Evolutionary conservation across 106 monocot species (phyloP).

Genomic region (Chionographis japonica): DNA sequence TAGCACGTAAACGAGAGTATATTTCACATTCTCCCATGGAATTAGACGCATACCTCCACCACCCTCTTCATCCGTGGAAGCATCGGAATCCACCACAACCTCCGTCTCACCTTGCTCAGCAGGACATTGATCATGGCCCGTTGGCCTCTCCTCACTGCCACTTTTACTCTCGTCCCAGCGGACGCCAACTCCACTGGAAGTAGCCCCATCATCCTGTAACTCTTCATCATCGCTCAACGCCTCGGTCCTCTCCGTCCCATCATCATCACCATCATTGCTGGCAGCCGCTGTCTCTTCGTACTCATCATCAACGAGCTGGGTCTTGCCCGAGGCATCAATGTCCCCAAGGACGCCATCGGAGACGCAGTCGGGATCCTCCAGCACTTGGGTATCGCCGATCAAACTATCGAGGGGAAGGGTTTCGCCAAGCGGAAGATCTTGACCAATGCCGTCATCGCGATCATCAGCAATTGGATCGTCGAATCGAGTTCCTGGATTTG

Average conservation of each 20-base stretch:
- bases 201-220: slow-evolving; percentile 6
- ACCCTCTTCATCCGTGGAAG: slow-evolving; percentile 34
- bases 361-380: slow-evolving; percentile 16
- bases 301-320: slow-evolving; percentile 17
- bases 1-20: no score
- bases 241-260: slow-evolving; percentile 12
- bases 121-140: neutral
- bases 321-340: slow-evolving; percentile 18
- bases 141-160: neutral
- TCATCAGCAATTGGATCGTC: neutral
- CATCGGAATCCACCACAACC: slow-evolving; percentile 29
- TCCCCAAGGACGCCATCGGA: neutral
- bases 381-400: slow-evolving; percentile 24
- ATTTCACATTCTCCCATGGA: no score
- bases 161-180: neutral
- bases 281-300: neutral
- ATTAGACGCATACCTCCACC: neutral
- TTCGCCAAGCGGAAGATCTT: neutral
- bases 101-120: slow-evolving; percentile 1
- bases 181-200: neutral
- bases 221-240: slow-evolving; percentile 19
- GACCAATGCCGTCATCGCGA: neutral
- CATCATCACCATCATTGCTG: neutral
- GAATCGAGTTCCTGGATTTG: neutral
- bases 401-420: neutral